Base-by-base conservation (phyloP, 192 early-diverging fungal species). In the Umbelopsis sp. region DNA sequence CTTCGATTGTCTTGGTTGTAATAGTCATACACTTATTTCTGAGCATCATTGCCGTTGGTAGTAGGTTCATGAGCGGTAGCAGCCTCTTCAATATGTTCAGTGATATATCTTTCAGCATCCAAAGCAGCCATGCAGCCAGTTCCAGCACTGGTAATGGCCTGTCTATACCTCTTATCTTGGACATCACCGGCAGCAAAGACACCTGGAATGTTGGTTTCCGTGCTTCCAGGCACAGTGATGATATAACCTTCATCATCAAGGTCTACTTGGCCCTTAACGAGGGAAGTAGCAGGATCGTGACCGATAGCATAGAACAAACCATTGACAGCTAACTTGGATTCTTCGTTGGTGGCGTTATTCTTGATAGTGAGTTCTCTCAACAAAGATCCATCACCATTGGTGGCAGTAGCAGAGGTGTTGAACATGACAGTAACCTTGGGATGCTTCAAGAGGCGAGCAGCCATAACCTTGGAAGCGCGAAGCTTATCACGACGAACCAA, bases 251-350 rank as follows among this genome's bases (percentile, higher is more conserved):
- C 91, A 66, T 89, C 88, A 82, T 99, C 93, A 71, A 94, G 76
- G 31, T 91, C 81, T 53, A 99, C 75, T 80, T 95, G 91, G 65
- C 89, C 89, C 72, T 88, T 86, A 67, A 92, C 84, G 76, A 89
- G 86, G 34, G 82, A 52, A 26, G 91, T 93, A 82, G 96, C 96
- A 43, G 97, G 97, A 36, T 81, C 87, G 80, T 99, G 97, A 49
- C 97, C 97, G 79, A 99, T 98, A 31, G 97, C 97, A 80, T 98
- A 99, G 81, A 99, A 98, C 66, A 99, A 82, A 45, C 97, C 97
- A 70, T 92, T 97, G 44, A 92, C 92, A 22, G 86, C 77, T 59
- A 97, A 79, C 24, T 89, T 83, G 70, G 83, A 74, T 29, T 52
- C 82, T 80, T 91, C 90, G 20, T 85, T 82, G 17, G 93, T 91